phyloP scores from a whole-genome alignment of 768 basidiomycete genomes.

The Crassisporium funariophilum region DNA sequence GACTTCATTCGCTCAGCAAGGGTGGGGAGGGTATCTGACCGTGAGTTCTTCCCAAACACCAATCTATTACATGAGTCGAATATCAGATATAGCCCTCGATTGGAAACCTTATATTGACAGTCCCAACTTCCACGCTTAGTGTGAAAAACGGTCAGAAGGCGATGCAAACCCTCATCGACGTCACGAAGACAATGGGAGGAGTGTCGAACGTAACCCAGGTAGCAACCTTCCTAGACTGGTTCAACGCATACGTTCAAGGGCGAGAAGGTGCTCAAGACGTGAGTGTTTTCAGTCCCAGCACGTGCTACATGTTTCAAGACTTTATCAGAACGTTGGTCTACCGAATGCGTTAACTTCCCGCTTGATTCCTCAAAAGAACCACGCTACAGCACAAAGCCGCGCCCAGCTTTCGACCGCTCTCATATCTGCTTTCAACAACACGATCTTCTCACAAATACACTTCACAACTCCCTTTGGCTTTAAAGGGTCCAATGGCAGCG shows the following conservation, averaged over 20 bases:
- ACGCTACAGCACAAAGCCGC: neutral
- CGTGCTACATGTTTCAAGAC: neutral
- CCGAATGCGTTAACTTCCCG: constrained; percentile 4
- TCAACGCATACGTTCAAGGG: neutral
- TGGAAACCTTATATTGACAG: constrained; percentile 3
- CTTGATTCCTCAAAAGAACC: constrained; percentile 4
- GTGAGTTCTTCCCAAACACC: no score
- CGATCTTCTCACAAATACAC: constrained; percentile 4
- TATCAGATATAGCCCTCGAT: no score
- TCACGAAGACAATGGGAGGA: neutral
- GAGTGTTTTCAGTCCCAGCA: neutral
- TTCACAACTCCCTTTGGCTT: constrained; percentile 4
- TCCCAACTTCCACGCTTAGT: neutral
- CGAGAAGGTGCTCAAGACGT: neutral
- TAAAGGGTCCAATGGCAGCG: neutral
- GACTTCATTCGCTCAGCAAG: constrained; percentile 44
- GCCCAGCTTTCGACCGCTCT: neutral
- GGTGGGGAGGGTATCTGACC: constrained; percentile 57
- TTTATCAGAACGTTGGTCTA: neutral
- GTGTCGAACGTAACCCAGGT: neutral
- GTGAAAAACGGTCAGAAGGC: neutral
- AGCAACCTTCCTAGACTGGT: neutral
- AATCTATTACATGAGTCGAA: no score
- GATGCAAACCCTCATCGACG: neutral
- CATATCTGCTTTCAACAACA: neutral